These are phyloP conservation scores for Suhomyces anneliseae DNA, from an alignment of 1,139 yeast species.

Conservation along the genomic window DNA sequence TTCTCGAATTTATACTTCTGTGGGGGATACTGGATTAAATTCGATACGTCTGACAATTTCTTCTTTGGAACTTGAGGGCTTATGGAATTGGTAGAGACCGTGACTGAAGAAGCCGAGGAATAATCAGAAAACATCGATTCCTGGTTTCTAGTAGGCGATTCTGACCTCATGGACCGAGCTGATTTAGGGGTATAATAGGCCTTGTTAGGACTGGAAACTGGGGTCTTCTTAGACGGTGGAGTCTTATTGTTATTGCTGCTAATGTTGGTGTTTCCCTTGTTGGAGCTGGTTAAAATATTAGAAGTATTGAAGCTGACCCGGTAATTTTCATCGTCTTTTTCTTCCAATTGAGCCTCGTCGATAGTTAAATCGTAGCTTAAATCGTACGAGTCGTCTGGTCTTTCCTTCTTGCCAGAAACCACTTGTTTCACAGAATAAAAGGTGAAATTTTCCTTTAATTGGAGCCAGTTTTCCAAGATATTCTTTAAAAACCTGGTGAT, in stretches of 20 bases:
- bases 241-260: not conserved
- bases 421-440: constrained; percentile 21
- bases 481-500: constrained; percentile 53
- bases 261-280: constrained; percentile 1
- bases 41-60: constrained; percentile 24
- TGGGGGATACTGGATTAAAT: constrained; percentile 38
- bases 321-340: constrained; percentile 16
- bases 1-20: constrained; percentile 36
- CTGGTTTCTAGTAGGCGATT: constrained; percentile 6
- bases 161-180: constrained; percentile 3
- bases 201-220: constrained; percentile 10
- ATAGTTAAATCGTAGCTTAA: constrained; percentile 33
- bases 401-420: constrained; percentile 20
- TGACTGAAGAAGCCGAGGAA: constrained; percentile 6
- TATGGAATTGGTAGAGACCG: not conserved
- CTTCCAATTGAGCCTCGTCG: constrained; percentile 21
- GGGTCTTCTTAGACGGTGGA: constrained; percentile 4
- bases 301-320: constrained; percentile 19
- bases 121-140: constrained; percentile 9
- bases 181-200: constrained; percentile 9
- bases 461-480: constrained; percentile 46
- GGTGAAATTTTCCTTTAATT: constrained; percentile 17
- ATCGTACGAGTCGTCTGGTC: constrained; percentile 30
- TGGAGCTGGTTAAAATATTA: constrained; percentile 14
- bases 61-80: constrained; percentile 2